These are phyloP conservation scores for Trichosporon coremiiforme DNA, from an alignment of 1,284 basidiomycete species.

Conservation along the genomic window DNA sequence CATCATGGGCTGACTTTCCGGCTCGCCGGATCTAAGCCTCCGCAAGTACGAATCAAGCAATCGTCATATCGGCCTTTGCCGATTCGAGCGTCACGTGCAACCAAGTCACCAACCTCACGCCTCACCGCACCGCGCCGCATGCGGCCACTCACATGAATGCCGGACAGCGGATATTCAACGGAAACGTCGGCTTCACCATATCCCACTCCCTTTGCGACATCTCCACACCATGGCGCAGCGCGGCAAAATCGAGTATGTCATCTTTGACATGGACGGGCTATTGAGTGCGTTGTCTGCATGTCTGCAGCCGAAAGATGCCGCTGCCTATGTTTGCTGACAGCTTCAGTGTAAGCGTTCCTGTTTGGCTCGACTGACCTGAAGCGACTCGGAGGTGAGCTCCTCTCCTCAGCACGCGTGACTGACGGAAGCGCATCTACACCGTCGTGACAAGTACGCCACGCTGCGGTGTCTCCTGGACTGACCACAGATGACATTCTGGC, in stretches of 20 bases:
- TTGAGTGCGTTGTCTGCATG: slow-evolving; percentile 36
- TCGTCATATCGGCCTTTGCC: not conserved
- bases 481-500: slow-evolving; percentile 51
- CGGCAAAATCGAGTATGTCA: slow-evolving; percentile 52
- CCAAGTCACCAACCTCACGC: not conserved
- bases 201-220: not conserved
- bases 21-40: not conserved
- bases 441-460: slow-evolving; percentile 43
- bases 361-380: slow-evolving; percentile 18
- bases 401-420: not conserved
- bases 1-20: not conserved
- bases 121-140: too few relatives aligned
- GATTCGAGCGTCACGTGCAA: not conserved
- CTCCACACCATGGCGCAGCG: slow-evolving; percentile 21
- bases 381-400: slow-evolving; percentile 42
- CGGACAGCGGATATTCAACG: too few relatives aligned
- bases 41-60: not conserved
- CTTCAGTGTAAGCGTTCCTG: slow-evolving; percentile 37
- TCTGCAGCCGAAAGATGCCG: slow-evolving; percentile 8
- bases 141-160: too few relatives aligned
- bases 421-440: slow-evolving; percentile 52
- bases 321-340: not conserved
- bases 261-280: slow-evolving; percentile 58
- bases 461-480: not conserved
- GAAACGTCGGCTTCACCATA: too few relatives aligned